A percentile compares a stretch with the other conserved stretches of the same genome.
Conservation (phyloP, 23 red algal genomes). For the Cyanidioschyzon merolae region DNA sequence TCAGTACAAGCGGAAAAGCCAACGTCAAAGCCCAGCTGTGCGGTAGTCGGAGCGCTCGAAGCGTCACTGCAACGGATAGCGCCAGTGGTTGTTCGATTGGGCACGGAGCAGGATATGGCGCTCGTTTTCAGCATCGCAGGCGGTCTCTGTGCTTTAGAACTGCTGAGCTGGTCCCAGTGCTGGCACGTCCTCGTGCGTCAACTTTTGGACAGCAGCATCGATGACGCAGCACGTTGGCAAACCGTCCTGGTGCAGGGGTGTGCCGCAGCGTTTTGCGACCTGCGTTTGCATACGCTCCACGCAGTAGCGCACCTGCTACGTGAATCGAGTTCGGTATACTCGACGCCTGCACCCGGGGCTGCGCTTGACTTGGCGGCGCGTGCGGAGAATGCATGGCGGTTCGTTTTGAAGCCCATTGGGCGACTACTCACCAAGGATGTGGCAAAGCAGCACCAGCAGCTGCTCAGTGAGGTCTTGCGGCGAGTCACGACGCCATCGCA, state of each 20-base stretch:
- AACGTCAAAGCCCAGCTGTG: not conserved
- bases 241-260: not conserved
- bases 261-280: not conserved
- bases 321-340: not conserved
- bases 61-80: not conserved
- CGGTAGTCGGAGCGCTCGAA: not conserved
- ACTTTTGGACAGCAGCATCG: not conserved
- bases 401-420: not conserved
- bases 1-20: not conserved
- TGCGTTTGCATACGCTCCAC: not conserved
- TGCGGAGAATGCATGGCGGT: not conserved
- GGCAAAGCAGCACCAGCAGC: not conserved
- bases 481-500: not conserved
- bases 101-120: not conserved
- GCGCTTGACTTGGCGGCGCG: not conserved
- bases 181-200: not conserved
- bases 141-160: not conserved
- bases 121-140: not conserved
- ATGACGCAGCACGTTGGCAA: not conserved
- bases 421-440: not conserved
- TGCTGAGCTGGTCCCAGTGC: not conserved
- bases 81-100: not conserved
- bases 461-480: not conserved
- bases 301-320: not conserved
- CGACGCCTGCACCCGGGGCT: not conserved